phyloP scores from a whole-genome alignment of 1,139 yeast genomes.

The Yamadazyma friedrichii region DNA sequence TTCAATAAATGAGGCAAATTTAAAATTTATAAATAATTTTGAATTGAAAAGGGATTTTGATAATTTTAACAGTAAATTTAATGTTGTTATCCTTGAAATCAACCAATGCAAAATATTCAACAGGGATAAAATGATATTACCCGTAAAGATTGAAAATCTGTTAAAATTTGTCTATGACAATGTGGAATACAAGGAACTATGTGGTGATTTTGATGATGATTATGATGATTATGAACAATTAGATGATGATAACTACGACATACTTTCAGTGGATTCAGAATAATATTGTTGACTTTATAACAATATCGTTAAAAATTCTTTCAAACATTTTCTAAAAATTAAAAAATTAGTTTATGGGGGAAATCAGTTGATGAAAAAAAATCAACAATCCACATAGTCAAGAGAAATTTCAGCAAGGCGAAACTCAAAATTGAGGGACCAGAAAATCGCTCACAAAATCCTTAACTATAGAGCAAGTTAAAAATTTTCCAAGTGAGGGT shows the following conservation, averaged over 20 bases:
- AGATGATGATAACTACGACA: slow-evolving; percentile 1
- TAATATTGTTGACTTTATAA: background rate
- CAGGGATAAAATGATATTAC: slow-evolving; percentile 26
- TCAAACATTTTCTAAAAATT: background rate
- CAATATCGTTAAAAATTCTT: background rate
- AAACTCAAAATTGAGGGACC: no score
- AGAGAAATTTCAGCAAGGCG: no score
- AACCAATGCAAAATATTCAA: slow-evolving; percentile 27
- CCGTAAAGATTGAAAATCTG: slow-evolving; percentile 17
- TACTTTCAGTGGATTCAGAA: slow-evolving; percentile 1
- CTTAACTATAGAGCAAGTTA: no score
- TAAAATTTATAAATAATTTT: slow-evolving; percentile 20
- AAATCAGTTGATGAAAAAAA: no score
- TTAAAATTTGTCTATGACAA: slow-evolving; percentile 25
- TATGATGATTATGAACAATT: background rate
- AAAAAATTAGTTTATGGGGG: background rate
- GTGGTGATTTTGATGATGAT: background rate
- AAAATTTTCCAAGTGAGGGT: no score
- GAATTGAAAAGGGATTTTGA: slow-evolving; percentile 17
- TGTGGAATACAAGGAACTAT: background rate
- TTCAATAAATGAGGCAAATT: slow-evolving; percentile 24
- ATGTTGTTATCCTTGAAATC: slow-evolving; percentile 25
- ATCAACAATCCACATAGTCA: no score
- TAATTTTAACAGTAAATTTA: slow-evolving; percentile 10
- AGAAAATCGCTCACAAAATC: no score